These are phyloP conservation scores for Lactifluus echinatus DNA, from an alignment of 768 basidiomycete genomes.

Conservation along the genomic window DNA sequence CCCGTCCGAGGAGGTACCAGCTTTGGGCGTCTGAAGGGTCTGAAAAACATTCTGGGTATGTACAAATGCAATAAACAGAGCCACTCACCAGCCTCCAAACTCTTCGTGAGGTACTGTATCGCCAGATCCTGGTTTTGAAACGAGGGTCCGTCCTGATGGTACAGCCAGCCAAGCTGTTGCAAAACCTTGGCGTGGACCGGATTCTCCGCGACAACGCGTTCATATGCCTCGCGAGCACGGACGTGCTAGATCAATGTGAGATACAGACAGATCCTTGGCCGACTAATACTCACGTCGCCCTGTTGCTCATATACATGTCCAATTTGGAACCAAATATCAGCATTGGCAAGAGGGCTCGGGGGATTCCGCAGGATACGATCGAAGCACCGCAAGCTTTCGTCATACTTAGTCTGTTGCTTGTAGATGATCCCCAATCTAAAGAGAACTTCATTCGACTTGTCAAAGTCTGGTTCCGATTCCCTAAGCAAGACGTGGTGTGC, in stretches of 20 bases:
- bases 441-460: slow-evolving; percentile 97
- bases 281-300: slow-evolving; percentile 62
- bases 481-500: neutral
- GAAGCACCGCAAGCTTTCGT: slow-evolving; percentile 84
- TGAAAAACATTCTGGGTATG: slow-evolving; percentile 25
- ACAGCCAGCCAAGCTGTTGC: slow-evolving; percentile 96
- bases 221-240: slow-evolving; percentile 90
- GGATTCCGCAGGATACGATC: slow-evolving; percentile 94
- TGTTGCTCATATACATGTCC: slow-evolving; percentile 98
- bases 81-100: slow-evolving; percentile 81
- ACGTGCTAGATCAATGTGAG: slow-evolving; percentile 48
- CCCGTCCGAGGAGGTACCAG: slow-evolving; percentile 97
- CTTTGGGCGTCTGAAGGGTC: slow-evolving; percentile 95
- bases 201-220: slow-evolving; percentile 88
- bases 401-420: slow-evolving; percentile 95
- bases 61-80: slow-evolving; percentile 1
- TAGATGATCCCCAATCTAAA: slow-evolving; percentile 98
- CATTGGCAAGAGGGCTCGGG: slow-evolving; percentile 89
- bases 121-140: slow-evolving; percentile 96
- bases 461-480: slow-evolving; percentile 60
- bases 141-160: slow-evolving; percentile 88
- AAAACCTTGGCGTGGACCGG: slow-evolving; percentile 94
- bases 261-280: neutral
- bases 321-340: slow-evolving; percentile 99
- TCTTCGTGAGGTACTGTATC: slow-evolving; percentile 89